Conservation (phyloP, 2,329 filamentous ascomycete genomes). For the Achaetomium macrosporum region DNA sequence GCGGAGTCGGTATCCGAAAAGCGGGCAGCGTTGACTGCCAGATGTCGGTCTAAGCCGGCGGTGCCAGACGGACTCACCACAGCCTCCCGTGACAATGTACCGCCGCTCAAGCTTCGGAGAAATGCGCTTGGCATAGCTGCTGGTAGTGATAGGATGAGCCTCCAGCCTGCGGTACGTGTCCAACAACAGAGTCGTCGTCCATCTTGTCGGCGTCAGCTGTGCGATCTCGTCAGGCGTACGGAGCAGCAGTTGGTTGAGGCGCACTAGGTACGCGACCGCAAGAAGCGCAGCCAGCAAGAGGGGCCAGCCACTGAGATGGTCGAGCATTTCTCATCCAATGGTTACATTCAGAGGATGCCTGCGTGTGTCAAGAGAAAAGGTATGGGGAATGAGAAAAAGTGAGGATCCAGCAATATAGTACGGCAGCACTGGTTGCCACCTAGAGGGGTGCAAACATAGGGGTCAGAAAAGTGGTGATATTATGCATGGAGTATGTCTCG, state of each 20-base stretch:
- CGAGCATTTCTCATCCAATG: neutral
- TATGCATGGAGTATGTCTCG: too few relatives aligned
- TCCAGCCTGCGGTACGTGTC: conserved; percentile 32
- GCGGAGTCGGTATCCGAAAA: neutral
- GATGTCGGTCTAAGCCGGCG: too few relatives aligned
- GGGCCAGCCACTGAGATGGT: neutral
- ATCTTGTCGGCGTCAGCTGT: conserved; percentile 29
- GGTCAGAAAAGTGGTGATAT: too few relatives aligned
- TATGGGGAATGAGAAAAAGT: too few relatives aligned
- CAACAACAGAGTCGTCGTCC: conserved; percentile 33
- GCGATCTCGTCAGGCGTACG: conserved; percentile 33
- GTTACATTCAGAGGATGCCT: too few relatives aligned
- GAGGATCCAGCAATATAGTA: too few relatives aligned
- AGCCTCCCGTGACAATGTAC: conserved; percentile 42
- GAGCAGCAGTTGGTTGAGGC: conserved; percentile 33
- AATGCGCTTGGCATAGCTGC: conserved; percentile 27
- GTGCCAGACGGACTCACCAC: conserved; percentile 30
- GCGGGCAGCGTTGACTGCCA: too few relatives aligned
- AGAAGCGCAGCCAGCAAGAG: neutral
- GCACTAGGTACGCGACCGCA: conserved; percentile 16
- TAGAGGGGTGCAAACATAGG: too few relatives aligned
- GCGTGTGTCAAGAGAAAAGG: too few relatives aligned
- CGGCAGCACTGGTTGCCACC: too few relatives aligned
- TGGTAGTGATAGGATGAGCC: conserved; percentile 33
- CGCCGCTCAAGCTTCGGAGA: conserved; percentile 37